Conservation (phyloP, 805 yeast genomes). For the Ogataea polymorpha region DNA sequence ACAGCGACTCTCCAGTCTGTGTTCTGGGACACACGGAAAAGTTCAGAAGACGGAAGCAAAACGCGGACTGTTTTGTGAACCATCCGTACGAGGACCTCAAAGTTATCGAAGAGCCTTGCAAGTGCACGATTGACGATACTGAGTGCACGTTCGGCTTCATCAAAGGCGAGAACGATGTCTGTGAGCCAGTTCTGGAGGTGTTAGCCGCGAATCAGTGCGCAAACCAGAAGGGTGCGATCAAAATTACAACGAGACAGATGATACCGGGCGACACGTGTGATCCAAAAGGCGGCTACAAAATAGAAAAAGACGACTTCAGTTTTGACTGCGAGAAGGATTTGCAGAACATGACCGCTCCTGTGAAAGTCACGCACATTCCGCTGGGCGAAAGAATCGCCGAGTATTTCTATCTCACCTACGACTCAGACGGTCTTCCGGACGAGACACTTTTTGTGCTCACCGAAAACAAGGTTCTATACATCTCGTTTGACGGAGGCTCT, state of each 20-base stretch:
- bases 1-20: slow-evolving; percentile 43
- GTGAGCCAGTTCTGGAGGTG: slow-evolving; percentile 38
- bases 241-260: slow-evolving; percentile 24
- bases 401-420: slow-evolving; percentile 61
- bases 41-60: slow-evolving; percentile 60
- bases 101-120: slow-evolving; percentile 52
- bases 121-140: slow-evolving; percentile 61
- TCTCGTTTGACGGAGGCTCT: slow-evolving; percentile 71
- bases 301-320: slow-evolving; percentile 23
- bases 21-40: slow-evolving; percentile 66
- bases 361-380: slow-evolving; percentile 38
- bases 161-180: slow-evolving; percentile 37
- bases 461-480: slow-evolving; percentile 45
- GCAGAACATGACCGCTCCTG: slow-evolving; percentile 20
- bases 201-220: slow-evolving; percentile 24
- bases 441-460: slow-evolving; percentile 68
- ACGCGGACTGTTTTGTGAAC: slow-evolving; percentile 60
- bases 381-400: slow-evolving; percentile 53
- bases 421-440: slow-evolving; percentile 41
- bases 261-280: slow-evolving; percentile 29
- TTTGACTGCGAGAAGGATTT: slow-evolving; percentile 37
- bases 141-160: slow-evolving; percentile 63
- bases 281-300: slow-evolving; percentile 19
- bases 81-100: slow-evolving; percentile 45
- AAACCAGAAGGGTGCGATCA: slow-evolving; percentile 17